Evolutionary conservation across 2,329 filamentous ascomycete genomes (phyloP), one percentile per base, ranked within the genome.

Genomic region (Monosporascus sp.): DNA sequence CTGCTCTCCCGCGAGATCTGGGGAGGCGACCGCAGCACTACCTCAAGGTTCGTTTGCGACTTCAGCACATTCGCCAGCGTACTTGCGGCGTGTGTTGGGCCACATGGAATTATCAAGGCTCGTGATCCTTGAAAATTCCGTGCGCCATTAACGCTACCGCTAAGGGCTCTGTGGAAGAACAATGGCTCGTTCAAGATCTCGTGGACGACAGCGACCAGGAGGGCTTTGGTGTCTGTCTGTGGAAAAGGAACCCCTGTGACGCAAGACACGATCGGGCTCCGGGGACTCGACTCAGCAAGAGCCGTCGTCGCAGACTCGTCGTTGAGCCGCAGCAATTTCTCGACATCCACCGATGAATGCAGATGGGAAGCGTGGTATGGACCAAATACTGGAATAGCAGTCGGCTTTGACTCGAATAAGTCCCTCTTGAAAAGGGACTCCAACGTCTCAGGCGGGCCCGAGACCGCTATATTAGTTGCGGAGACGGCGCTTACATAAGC

Each of bases 361-460:
- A 83, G 68, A 62, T 82, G 79, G 3, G 74, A 56, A 38, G 81
- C 78, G 60, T 84, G 81, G 60, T 82, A 83, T 6, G 81, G 80
- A 0, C 77, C 81, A 56, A 79, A 77, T 25, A 83, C 74, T 0
- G 80, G 77, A 50, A 82, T 74, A 2, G 73, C 68, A n/a, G 72
- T 74, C 15, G 73, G 69, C 57, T 73, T 74, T 36, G 68, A 65
- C 6, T 72, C 68, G 36, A 75, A 72, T 44, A 71, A 58, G 15
- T 71, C 63, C 31, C 70, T 68, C 46, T 68, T 66, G 51, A 73
- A 70, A 25, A 84, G 66, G 5, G 68, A 62, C 51, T 72, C 70
- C 25, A 83, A 67, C 0, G 75, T 78, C 2, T 68, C 60, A 20
- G 81, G 81, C 42, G 79, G 78, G 15, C 80, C 81, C 48, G 80